Evolutionary conservation across 495 filamentous ascomycete species (phyloP), one percentile per base, ranked within the genome.

Genomic region (Hamigera avellanea): DNA sequence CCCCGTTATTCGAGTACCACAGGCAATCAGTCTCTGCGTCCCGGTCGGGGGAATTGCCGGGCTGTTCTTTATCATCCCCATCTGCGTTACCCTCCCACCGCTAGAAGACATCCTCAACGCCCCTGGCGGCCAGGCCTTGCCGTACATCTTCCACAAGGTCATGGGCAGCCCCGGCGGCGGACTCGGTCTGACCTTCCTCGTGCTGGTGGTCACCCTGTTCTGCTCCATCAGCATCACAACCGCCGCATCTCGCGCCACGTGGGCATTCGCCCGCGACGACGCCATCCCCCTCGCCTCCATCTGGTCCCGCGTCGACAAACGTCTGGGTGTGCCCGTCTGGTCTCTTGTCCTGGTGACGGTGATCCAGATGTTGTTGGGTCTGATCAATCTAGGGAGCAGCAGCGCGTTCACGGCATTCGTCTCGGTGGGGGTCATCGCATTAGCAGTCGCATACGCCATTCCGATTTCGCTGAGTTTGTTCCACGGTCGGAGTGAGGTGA

Each of bases 351-450:
- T 65, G 6, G 19, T 59, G 0, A 67, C 61, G 0, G 17, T 52
- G 0, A 48, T 66, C 29, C 67, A 74, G 12, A 61, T 69, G 37
- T 42, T 66, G 2, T 54, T 81, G 1, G 73, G 72, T 0, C 52
- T 80, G n/a, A 80, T 81, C 49, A 77, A 76, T 41, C 66, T 82
- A n/a, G 75, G 74, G 14, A 72, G 66, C 13, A 47, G 57, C 6
- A 66, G 64, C 7, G 76, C 75, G 6, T 76, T 80, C 54, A 78
- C 72, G 32, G 75, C 73, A 8, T 80, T 81, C 44, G 73, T 70
- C 13, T 75, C 73, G 7, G 72, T 78, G 2, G 76, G 73, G 9
- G 73, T 78, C 32, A 76, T 80, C 25, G 67, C 61, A 8, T 53
- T 80, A 33, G 74, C 73, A 0, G 54, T 69, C 18, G 66, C 70